Evolutionary conservation across 352 stramenopile genomes (phyloP).

Genomic region (Pythium guiyangense): DNA sequence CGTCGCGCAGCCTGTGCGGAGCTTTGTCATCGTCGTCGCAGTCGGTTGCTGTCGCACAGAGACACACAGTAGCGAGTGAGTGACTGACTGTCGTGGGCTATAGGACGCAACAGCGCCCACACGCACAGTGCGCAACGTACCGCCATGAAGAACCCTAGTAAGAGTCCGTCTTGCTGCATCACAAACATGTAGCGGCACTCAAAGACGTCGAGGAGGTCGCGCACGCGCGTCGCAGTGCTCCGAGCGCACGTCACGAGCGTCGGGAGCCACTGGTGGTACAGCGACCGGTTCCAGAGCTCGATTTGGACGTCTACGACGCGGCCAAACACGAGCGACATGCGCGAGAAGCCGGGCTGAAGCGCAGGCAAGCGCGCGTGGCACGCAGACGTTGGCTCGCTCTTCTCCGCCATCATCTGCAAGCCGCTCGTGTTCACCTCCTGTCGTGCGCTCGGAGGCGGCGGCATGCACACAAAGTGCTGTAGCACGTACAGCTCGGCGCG

Average conservation of each 20-base stretch:
- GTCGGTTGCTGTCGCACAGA: constrained; percentile 24
- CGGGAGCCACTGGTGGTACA: constrained; percentile 36
- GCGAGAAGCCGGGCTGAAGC: constrained; percentile 22
- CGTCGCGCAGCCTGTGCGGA: constrained; percentile 27
- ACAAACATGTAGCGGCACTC: constrained; percentile 67
- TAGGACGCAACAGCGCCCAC: no score
- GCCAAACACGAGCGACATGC: constrained; percentile 52
- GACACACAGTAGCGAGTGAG: background rate
- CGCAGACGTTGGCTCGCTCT: constrained; percentile 15
- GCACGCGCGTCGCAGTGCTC: constrained; percentile 15
- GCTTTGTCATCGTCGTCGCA: constrained; percentile 49
- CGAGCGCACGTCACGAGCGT: constrained; percentile 11
- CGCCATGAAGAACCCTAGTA: constrained; percentile 56
- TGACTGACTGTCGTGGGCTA: no score
- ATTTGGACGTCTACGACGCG: constrained; percentile 56
- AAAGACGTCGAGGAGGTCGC: constrained; percentile 20
- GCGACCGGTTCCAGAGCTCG: constrained; percentile 60
- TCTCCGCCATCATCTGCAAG: constrained; percentile 18
- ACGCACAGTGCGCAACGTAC: constrained; percentile 11
- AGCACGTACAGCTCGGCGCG: constrained; percentile 49
- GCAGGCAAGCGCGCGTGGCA: constrained; percentile 1
- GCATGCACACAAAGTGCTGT: constrained; percentile 44
- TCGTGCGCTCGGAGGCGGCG: constrained; percentile 15
- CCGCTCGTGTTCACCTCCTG: constrained; percentile 7
- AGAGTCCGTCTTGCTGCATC: constrained; percentile 54